A percentile compares a stretch with the other conserved stretches of the same genome.
Conservation (phyloP, 2,329 filamentous ascomycete genomes). For the Colletotrichum abscissum region DNA sequence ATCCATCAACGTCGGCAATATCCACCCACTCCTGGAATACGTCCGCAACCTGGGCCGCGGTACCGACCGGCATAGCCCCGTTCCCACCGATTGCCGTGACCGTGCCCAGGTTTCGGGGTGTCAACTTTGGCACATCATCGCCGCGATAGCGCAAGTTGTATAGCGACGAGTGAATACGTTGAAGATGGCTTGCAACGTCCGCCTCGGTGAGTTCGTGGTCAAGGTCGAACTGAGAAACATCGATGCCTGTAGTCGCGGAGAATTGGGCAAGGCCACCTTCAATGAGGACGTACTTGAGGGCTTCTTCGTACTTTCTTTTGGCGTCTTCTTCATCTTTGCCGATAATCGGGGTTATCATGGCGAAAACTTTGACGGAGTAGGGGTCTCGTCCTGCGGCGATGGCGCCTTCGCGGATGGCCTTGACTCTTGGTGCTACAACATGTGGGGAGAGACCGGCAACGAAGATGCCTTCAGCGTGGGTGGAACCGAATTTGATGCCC, state of each 20-base stretch:
- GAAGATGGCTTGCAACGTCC: constrained; percentile 61
- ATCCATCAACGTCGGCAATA: constrained; percentile 54
- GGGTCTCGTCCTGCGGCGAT: constrained; percentile 64
- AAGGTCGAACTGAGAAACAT: constrained; percentile 65
- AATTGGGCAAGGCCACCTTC: constrained; percentile 67
- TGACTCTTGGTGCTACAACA: constrained; percentile 61
- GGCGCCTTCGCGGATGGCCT: constrained; percentile 63
- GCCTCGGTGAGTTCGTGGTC: constrained; percentile 68
- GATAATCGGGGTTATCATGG: constrained; percentile 60
- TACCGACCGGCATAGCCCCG: constrained; percentile 49
- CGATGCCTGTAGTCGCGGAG: constrained; percentile 69
- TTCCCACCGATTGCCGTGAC: constrained; percentile 53
- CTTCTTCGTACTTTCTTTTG: constrained; percentile 59
- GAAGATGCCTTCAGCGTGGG: constrained; percentile 70
- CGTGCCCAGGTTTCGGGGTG: constrained; percentile 53
- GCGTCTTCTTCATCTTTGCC: constrained; percentile 64
- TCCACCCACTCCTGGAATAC: constrained; percentile 55
- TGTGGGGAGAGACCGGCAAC: constrained; percentile 64
- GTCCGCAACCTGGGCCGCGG: constrained; percentile 54
- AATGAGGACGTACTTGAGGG: constrained; percentile 62
- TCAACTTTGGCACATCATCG: constrained; percentile 54
- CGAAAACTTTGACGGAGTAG: constrained; percentile 66
- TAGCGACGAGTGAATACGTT: constrained; percentile 60
- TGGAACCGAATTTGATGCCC: constrained; percentile 65
- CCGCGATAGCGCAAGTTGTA: constrained; percentile 60